phyloP scores from a whole-genome alignment of 176 grass and related monocot species.

The Saccharum spontaneum region DNA sequence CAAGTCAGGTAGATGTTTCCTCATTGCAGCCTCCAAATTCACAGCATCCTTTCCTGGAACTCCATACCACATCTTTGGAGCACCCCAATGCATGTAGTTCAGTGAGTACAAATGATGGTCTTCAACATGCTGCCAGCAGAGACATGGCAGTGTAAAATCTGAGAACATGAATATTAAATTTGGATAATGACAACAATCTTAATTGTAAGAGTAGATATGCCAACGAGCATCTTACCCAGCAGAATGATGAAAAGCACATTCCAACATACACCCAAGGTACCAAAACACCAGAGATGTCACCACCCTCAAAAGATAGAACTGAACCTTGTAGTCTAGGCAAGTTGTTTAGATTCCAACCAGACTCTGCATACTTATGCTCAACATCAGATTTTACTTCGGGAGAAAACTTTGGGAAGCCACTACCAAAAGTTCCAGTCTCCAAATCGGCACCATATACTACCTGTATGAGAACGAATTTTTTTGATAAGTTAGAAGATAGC shows the following conservation, averaged over 20 bases:
- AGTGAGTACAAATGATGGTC: slow-evolving; percentile 94
- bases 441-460: slow-evolving; percentile 90
- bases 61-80: slow-evolving; percentile 97
- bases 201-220: neutral
- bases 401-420: slow-evolving; percentile 73
- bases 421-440: slow-evolving; percentile 79
- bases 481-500: neutral
- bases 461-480: slow-evolving; percentile 29
- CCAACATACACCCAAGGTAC: slow-evolving; percentile 95
- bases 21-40: slow-evolving; percentile 85
- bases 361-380: slow-evolving; percentile 60
- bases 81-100: slow-evolving; percentile 93
- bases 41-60: slow-evolving; percentile 79
- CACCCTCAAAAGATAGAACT: slow-evolving; percentile 76
- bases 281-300: slow-evolving; percentile 90
- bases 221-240: slow-evolving; percentile 75
- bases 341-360: slow-evolving; percentile 94
- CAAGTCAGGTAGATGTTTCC: slow-evolving; percentile 77
- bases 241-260: slow-evolving; percentile 99
- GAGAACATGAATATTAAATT: neutral
- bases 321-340: slow-evolving; percentile 86
- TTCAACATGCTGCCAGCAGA: slow-evolving; percentile 80
- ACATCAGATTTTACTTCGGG: slow-evolving; percentile 48
- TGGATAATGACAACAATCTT: neutral
- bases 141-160: slow-evolving; percentile 8